Conservation (phyloP, 768 basidiomycete species). For the Obba rivulosa region DNA sequence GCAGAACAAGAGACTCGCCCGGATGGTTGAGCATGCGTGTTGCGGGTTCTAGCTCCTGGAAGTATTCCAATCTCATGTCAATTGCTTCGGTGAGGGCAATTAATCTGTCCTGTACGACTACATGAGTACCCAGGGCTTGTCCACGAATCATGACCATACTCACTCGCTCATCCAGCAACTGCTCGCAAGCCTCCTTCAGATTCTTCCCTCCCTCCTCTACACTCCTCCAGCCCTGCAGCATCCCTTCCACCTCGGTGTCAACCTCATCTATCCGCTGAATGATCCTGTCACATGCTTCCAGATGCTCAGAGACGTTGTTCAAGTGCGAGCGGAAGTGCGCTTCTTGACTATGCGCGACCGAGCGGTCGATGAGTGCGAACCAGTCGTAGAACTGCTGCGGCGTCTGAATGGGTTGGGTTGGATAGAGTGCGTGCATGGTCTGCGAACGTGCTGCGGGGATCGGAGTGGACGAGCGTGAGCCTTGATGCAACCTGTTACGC, state of each 20-base stretch:
- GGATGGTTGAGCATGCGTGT: constrained; percentile 93
- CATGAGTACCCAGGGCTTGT: background rate
- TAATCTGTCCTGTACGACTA: constrained; percentile 56
- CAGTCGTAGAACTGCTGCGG: constrained; percentile 98
- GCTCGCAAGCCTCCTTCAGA: constrained; percentile 87
- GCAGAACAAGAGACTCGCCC: constrained; percentile 85
- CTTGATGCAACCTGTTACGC: constrained; percentile 17
- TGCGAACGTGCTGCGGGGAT: constrained; percentile 6
- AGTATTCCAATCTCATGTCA: constrained; percentile 78
- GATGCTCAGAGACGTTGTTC: constrained; percentile 66
- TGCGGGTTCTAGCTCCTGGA: constrained; percentile 89
- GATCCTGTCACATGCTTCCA: constrained; percentile 72
- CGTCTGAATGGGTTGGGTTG: constrained; percentile 75
- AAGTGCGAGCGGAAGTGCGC: constrained; percentile 87
- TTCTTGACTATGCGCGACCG: constrained; percentile 91
- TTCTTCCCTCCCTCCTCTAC: constrained; percentile 93
- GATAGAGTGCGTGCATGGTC: constrained; percentile 56
- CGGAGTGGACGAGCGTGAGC: constrained; percentile 24
- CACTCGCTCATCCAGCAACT: constrained; percentile 84
- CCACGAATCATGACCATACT: constrained; percentile 21
- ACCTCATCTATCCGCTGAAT: constrained; percentile 69
- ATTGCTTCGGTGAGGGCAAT: constrained; percentile 82
- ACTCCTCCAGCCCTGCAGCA: constrained; percentile 79
- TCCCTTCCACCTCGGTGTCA: constrained; percentile 67
- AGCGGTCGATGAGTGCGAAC: constrained; percentile 85